Conservation (phyloP, 352 stramenopile genomes). For the Globisporangium perplexum region DNA sequence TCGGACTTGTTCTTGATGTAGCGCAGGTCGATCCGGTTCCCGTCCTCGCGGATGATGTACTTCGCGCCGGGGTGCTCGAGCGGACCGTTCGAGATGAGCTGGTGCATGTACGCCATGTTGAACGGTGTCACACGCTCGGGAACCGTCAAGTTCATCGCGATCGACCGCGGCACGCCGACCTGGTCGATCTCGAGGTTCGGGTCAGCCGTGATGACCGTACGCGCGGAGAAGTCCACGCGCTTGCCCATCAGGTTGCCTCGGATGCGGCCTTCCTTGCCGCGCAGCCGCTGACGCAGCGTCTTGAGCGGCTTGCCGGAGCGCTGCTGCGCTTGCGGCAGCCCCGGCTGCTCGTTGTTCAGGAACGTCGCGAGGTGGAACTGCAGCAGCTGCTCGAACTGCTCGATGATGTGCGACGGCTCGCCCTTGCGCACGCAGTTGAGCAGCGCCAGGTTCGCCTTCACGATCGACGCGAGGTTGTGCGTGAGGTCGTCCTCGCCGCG, state of each 20-base stretch:
- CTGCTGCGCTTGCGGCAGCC: conserved; percentile 95
- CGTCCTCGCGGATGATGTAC: conserved; percentile 98
- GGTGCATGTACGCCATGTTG: conserved; percentile 95
- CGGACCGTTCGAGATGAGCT: conserved; percentile 95
- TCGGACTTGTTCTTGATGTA: conserved; percentile 98
- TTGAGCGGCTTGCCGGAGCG: conserved; percentile 97
- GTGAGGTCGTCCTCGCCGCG: conserved; percentile 98
- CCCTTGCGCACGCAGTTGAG: conserved; percentile 94
- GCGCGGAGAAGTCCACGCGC: conserved; percentile 98
- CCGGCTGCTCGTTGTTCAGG: conserved; percentile 97
- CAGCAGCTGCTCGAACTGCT: conserved; percentile 88
- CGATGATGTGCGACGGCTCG: conserved; percentile 94
- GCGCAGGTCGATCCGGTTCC: conserved; percentile 96
- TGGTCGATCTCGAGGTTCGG: conserved; percentile 99
- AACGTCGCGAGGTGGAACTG: conserved; percentile 90
- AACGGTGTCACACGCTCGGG: conserved; percentile 98
- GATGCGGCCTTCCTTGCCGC: conserved; percentile 98
- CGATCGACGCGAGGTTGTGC: conserved; percentile 96
- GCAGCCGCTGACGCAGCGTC: conserved; percentile 94
- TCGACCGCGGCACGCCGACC: conserved; percentile 96
- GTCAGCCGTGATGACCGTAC: conserved; percentile 99
- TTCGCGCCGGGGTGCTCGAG: conserved; percentile 96
- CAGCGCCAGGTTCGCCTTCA: conserved; percentile 97
- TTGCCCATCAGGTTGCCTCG: conserved; percentile 99
- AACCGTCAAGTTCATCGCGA: conserved; percentile 98